Evolutionary conservation across 2,329 filamentous ascomycete species (phyloP).

Genomic region (Stagonosporopsis rhizophila): DNA sequence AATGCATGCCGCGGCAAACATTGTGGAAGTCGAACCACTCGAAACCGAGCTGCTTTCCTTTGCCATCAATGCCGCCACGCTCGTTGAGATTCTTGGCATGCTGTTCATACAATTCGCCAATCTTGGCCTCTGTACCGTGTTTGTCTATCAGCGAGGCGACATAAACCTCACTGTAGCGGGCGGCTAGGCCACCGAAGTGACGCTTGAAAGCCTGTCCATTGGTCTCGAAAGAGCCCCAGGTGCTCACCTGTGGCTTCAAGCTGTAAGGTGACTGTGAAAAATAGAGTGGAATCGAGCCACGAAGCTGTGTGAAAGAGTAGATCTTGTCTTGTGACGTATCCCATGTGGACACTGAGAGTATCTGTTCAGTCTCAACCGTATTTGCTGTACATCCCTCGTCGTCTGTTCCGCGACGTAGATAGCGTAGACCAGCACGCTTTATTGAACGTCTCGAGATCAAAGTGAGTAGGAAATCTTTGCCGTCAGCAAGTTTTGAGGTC

Average conservation of each 20-base stretch:
- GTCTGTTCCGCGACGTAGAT: slow-evolving; percentile 87
- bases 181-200: slow-evolving; percentile 75
- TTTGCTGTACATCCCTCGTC: slow-evolving; percentile 90
- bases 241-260: slow-evolving; percentile 82
- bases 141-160: slow-evolving; percentile 88
- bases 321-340: slow-evolving; percentile 63
- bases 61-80: slow-evolving; percentile 57
- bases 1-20: slow-evolving; percentile 94
- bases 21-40: slow-evolving; percentile 99
- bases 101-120: slow-evolving; percentile 79
- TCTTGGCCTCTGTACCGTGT: slow-evolving; percentile 77
- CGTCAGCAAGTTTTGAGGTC: slow-evolving; percentile 45
- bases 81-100: slow-evolving; percentile 73
- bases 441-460: slow-evolving; percentile 88
- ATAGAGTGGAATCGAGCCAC: slow-evolving; percentile 92
- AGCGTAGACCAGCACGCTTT: slow-evolving; percentile 85
- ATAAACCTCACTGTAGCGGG: slow-evolving; percentile 78
- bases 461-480: slow-evolving; percentile 75
- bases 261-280: slow-evolving; percentile 96
- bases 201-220: slow-evolving; percentile 80
- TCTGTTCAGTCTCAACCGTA: slow-evolving; percentile 92
- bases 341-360: slow-evolving; percentile 77
- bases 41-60: slow-evolving; percentile 65
- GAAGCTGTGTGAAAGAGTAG: slow-evolving; percentile 85
- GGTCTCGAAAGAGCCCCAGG: slow-evolving; percentile 79